A percentile compares a stretch with the other conserved stretches of the same genome.
Evolutionary conservation across 345 rosid genomes (phyloP).

Genomic region (Boechera retrofracta): DNA sequence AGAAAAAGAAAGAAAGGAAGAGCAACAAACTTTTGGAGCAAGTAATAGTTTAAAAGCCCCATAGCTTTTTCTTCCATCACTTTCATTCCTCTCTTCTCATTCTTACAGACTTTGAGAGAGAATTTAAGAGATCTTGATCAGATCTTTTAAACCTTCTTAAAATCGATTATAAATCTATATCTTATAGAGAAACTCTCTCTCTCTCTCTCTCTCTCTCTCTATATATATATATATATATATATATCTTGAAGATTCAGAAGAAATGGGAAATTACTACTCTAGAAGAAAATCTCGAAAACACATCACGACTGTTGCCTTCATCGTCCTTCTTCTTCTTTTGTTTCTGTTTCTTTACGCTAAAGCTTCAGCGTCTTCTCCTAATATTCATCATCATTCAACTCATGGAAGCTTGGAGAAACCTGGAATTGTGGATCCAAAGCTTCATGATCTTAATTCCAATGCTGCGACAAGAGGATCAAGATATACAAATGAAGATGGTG

Average conservation of each 20-base stretch:
- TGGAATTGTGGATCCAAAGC: conserved; percentile 23
- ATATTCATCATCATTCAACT: conserved; percentile 36
- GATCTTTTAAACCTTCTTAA: conserved; percentile 17
- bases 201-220: too few species aligned
- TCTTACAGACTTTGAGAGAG: conserved; percentile 15
- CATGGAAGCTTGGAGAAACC: conserved; percentile 36
- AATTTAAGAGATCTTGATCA: conserved; percentile 33
- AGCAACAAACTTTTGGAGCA: conserved; percentile 48
- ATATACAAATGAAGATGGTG: conserved; percentile 29
- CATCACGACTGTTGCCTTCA: conserved; percentile 27
- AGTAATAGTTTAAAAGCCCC: conserved; percentile 42
- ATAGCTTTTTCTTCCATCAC: conserved; percentile 43
- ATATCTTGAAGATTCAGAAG: conserved; percentile 14
- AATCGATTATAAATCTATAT: conserved; percentile 8
- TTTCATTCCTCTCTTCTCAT: conserved; percentile 41
- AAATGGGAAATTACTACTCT: conserved; percentile 35
- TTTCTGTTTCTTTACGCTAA: conserved; percentile 38
- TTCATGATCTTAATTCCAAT: conserved; percentile 24
- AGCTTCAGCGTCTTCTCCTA: conserved; percentile 36
- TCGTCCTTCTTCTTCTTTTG: conserved; percentile 40
- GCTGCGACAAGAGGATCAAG: conserved; percentile 33
- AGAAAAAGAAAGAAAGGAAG: conserved; percentile 9
- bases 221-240: too few species aligned
- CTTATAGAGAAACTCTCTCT: conserved; percentile 18
- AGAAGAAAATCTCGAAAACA: conserved; percentile 40